Evolutionary conservation across 1,284 basidiomycete genomes (phyloP).

Genomic region (Austropuccinia psidii): DNA sequence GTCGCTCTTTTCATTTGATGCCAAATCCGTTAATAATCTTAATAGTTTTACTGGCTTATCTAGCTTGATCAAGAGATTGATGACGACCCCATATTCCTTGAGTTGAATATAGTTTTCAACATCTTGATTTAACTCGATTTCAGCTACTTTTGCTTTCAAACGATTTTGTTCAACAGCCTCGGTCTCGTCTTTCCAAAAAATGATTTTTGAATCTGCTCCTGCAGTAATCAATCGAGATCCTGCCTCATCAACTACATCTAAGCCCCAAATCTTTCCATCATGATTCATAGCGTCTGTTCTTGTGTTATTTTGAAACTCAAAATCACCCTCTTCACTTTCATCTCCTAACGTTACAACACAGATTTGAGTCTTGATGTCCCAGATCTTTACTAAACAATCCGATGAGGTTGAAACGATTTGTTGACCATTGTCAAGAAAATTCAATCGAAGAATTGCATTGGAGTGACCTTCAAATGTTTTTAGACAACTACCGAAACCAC

Average conservation of each 20-base stretch:
- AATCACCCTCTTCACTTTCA: slow-evolving; percentile 71
- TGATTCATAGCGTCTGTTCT: slow-evolving; percentile 10
- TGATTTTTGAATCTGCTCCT: slow-evolving; percentile 85
- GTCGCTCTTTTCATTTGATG: slow-evolving; percentile 28
- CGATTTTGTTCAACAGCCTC: slow-evolving; percentile 66
- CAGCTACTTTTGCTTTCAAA: slow-evolving; percentile 61
- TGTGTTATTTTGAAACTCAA: slow-evolving; percentile 50
- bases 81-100: slow-evolving; percentile 83
- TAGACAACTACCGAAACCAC: slow-evolving; percentile 2
- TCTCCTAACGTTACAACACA: slow-evolving; percentile 85
- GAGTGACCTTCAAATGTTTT: slow-evolving; percentile 93
- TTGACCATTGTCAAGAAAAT: slow-evolving; percentile 73
- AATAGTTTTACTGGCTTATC: slow-evolving; percentile 83
- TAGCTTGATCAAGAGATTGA: slow-evolving; percentile 82
- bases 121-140: slow-evolving; percentile 86
- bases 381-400: slow-evolving; percentile 90
- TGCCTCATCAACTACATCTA: slow-evolving; percentile 63
- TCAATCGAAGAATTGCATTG: slow-evolving; percentile 87
- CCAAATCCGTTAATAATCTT: slow-evolving; percentile 62
- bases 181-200: slow-evolving; percentile 89
- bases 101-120: slow-evolving; percentile 80
- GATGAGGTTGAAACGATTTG: slow-evolving; percentile 82
- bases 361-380: slow-evolving; percentile 83
- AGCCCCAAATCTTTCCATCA: slow-evolving; percentile 71
- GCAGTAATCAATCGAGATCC: slow-evolving; percentile 78